Base-by-base conservation (phyloP, 176 grass and related monocot species). In the Raddia guianensis region DNA sequence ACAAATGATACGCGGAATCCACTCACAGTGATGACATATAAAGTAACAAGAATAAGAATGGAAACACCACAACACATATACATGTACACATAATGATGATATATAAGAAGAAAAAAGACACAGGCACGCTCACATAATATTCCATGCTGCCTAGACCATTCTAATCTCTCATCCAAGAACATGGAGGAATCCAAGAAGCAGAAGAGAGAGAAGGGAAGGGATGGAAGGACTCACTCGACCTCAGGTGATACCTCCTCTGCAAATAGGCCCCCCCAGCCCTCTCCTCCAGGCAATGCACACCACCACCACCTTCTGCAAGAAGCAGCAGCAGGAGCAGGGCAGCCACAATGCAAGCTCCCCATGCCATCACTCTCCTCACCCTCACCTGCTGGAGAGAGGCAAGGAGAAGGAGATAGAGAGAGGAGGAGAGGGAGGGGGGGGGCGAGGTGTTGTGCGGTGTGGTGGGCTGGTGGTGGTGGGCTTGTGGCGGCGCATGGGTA, bases 401-500 rank as follows among this genome's bases (percentile, higher is more conserved):
- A n/a, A 45, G 54, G 21, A 12, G 44, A 34, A 12, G 1, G 33
- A 43, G 42, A 66, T 21, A 51, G 64, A 47, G 43, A 56, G 59
- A 8, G 54, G 6, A 50, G 12, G 37, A 49, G 55, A 52, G 20
- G 35, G 72, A 45, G n/a, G 16, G 18, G 19, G 47, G 2, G 13
- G 2, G 52, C 0, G 52, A 5, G 40, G 79, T 61, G 85, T 13
- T n/a, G 37, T 13, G 75, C 7, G 35, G 2, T 9, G 64, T n/a
- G 55, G 85, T 55, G 72, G 65, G 3, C 37, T 40, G 37, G 37
- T 5, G 37, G 3, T 40, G 86, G 78, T 66, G 80, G 70, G 85
- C 62, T 80, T 89, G 13, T 75, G 54, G 81, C 85, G 85, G 77
- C 84, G 87, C 87, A 85, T 87, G 87, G 87, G 80, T 87, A 89